phyloP scores from a whole-genome alignment of 257 asterid genomes.

The Nicotiana noctiflora region DNA sequence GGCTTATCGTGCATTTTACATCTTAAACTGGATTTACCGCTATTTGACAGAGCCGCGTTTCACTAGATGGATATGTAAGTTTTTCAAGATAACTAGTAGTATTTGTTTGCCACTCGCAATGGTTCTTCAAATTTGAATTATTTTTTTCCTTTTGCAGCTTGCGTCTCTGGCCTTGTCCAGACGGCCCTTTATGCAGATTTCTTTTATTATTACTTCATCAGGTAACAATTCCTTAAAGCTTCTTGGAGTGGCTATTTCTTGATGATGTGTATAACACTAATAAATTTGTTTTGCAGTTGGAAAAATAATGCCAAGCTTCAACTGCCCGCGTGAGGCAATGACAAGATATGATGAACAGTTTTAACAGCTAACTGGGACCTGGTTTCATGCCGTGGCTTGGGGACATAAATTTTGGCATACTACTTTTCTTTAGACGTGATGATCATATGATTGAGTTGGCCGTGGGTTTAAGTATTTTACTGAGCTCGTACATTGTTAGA shows the following conservation, averaged over 20 bases:
- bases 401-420: background rate
- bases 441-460: background rate
- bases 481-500: conserved; percentile 4
- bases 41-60: conserved; percentile 72
- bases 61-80: conserved; percentile 81
- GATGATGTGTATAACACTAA: background rate
- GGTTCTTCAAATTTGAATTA: background rate
- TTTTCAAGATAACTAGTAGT: background rate
- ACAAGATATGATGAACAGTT: background rate
- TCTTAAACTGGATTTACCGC: conserved; percentile 92
- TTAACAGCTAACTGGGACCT: background rate
- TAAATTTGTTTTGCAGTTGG: conserved; percentile 51
- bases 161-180: conserved; percentile 73
- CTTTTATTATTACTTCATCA: conserved; percentile 89
- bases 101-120: background rate
- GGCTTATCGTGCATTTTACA: conserved; percentile 86
- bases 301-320: conserved; percentile 60
- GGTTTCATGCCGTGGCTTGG: background rate
- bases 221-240: conserved; percentile 34
- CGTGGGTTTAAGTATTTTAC: background rate
- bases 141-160: conserved; percentile 43
- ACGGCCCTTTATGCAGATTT: conserved; percentile 91
- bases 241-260: background rate
- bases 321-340: conserved; percentile 61
- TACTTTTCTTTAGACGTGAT: background rate